Evolutionary conservation across 768 basidiomycete genomes (phyloP).

Genomic region (Mycena leptocephala): DNA sequence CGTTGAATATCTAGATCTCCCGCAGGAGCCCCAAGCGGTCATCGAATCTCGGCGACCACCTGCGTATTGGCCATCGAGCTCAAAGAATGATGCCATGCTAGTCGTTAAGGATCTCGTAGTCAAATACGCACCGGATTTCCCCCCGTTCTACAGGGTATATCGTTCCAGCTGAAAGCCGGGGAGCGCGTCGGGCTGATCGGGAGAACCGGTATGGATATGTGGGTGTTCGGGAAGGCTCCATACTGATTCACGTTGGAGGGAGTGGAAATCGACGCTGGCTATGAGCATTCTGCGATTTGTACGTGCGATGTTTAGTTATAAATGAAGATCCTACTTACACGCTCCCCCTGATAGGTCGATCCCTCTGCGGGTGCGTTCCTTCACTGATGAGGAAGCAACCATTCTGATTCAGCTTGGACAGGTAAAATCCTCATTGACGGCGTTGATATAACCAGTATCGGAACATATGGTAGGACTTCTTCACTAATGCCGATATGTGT

Average conservation of each 20-base stretch:
- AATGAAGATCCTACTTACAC: no score
- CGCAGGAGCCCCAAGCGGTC: constrained; percentile 87
- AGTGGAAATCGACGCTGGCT: constrained; percentile 77
- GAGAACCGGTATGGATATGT: constrained; percentile 44
- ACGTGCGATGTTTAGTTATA: constrained; percentile 41
- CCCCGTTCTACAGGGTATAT: constrained; percentile 85
- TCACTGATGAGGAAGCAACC: not conserved
- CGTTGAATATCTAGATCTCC: constrained; percentile 91
- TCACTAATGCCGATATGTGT: no score
- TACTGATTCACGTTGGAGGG: constrained; percentile 34
- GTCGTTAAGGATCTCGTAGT: constrained; percentile 83
- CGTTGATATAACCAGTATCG: no score
- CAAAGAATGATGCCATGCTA: constrained; percentile 72
- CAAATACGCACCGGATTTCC: constrained; percentile 90
- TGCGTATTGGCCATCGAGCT: constrained; percentile 93
- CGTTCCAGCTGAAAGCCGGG: constrained; percentile 80
- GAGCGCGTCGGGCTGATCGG: constrained; percentile 89
- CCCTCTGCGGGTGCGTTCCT: no score
- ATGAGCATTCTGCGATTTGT: constrained; percentile 79
- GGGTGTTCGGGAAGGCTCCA: no score
- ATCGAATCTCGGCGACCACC: constrained; percentile 86
- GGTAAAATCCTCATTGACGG: constrained; percentile 80
- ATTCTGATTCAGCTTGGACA: constrained; percentile 53
- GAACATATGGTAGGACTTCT: no score
- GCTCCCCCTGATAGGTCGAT: no score